Evolutionary conservation across 768 basidiomycete genomes (phyloP), one percentile per base, ranked within the genome.

Genomic region (Kwoniella dendrophila): DNA sequence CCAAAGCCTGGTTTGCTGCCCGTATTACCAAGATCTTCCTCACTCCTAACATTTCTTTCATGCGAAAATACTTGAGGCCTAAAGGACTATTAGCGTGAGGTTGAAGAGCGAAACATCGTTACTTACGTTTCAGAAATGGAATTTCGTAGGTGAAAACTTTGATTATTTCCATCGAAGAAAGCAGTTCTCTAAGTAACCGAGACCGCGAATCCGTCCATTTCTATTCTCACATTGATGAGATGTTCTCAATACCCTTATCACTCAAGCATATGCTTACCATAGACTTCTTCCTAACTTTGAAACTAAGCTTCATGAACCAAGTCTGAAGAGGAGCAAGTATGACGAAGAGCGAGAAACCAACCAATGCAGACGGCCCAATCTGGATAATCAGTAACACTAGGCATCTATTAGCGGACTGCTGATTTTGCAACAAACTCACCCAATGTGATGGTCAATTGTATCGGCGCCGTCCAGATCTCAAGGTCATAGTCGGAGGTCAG

Each of bases 91-190:
- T 22, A 66, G 40, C 36, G 11, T 22, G 4, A 4, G 48, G 36
- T 14, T 8, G 34, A 16, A 29, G n/a, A 27, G n/a, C 20, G 0
- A 7, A 36, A 4, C n/a, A 24, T 30, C 51, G 24, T 2, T 4
- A 78, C 83, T 74, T 62, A 87, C 88, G 82, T 63, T 85, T 82
- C 44, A 88, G 75, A 77, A 88, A 89, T 0, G 88, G 86, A 0
- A 81, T 66, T 77, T 90, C 88, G 64, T 88, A 89, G 27, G 85
- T 86, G 73, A 90, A 90, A 69, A 86, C 88, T 74, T 88, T 89
- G 56, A 90, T 85, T n/a, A 88, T 83, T 3, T 86, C 83, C 86
- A 89, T 88, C 1, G 62, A 74, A 82, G 86, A 83, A 10, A 89
- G 74, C 6, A 87, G 83, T 70, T 89, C 88, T 18, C 86, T 82